A percentile compares a stretch with the other conserved stretches of the same genome.
These are phyloP conservation scores for Alternaria viburni DNA, from an alignment of 2,329 filamentous ascomycete species.

Conservation along the genomic window DNA sequence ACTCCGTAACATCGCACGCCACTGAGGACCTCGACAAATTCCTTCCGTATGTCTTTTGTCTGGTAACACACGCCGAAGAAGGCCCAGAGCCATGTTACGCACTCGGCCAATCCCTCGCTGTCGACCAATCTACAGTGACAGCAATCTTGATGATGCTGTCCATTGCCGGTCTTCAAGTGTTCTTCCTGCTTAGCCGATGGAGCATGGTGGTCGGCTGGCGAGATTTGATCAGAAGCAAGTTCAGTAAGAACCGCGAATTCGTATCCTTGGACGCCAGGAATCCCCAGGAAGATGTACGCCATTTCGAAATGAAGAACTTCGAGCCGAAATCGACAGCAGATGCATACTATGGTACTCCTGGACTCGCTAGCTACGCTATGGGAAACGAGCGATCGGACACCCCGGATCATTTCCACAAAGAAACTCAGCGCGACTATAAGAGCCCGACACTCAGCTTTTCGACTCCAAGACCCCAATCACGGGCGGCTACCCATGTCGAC, in stretches of 20 bases:
- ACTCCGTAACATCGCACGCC: slow-evolving; percentile 63
- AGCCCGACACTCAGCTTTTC: slow-evolving; percentile 52
- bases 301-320: slow-evolving; percentile 47
- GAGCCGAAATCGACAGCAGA: slow-evolving; percentile 35
- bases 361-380: slow-evolving; percentile 26
- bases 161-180: slow-evolving; percentile 82
- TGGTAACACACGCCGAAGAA: slow-evolving; percentile 63
- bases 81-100: slow-evolving; percentile 71
- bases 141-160: slow-evolving; percentile 84
- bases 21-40: slow-evolving; percentile 64
- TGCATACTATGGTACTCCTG: slow-evolving; percentile 32
- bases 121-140: slow-evolving; percentile 77
- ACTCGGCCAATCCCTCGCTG: slow-evolving; percentile 66
- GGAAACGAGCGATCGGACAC: slow-evolving; percentile 31
- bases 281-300: slow-evolving; percentile 38
- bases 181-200: slow-evolving; percentile 79
- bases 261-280: slow-evolving; percentile 80
- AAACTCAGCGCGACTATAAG: slow-evolving; percentile 47
- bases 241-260: slow-evolving; percentile 74
- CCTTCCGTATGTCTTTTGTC: slow-evolving; percentile 72
- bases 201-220: slow-evolving; percentile 88
- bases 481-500: slow-evolving; percentile 33
- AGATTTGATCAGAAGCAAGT: slow-evolving; percentile 63
- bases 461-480: slow-evolving; percentile 47
- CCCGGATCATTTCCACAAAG: slow-evolving; percentile 46